Percentiles rank a stretch among this genome's conserved stretches.
These are phyloP conservation scores for Centaurea solstitialis DNA, from an alignment of 129 eudicot genomes.

Conservation along the genomic window DNA sequence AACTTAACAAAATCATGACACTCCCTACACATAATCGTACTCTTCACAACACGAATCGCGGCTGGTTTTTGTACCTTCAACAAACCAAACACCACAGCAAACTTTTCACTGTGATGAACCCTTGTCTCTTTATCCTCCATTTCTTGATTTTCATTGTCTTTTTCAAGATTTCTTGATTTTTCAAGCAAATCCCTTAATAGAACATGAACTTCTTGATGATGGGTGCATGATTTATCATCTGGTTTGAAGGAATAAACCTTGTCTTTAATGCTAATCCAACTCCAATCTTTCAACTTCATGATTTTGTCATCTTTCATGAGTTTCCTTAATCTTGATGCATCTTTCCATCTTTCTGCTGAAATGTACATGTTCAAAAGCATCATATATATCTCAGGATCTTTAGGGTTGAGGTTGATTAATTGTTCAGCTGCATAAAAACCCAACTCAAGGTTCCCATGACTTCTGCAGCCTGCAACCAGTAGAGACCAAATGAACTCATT, in stretches of 20 bases:
- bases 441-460: slow-evolving; percentile 68
- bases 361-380: slow-evolving; percentile 69
- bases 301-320: slow-evolving; percentile 68
- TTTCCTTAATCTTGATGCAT: slow-evolving; percentile 72
- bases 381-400: slow-evolving; percentile 55
- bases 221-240: slow-evolving; percentile 33
- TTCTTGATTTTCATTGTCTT: slow-evolving; percentile 28
- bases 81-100: slow-evolving; percentile 80
- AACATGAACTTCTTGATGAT: slow-evolving; percentile 34
- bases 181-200: slow-evolving; percentile 54
- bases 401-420: slow-evolving; percentile 62
- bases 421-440: slow-evolving; percentile 79
- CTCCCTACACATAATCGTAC: slow-evolving; percentile 73
- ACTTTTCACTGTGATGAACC: slow-evolving; percentile 76
- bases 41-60: slow-evolving; percentile 63
- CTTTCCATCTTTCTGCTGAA: slow-evolving; percentile 72
- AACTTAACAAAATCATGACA: slow-evolving; percentile 74
- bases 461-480: slow-evolving; percentile 82
- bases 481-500: slow-evolving; percentile 77
- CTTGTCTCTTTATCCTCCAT: slow-evolving; percentile 42
- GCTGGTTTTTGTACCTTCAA: slow-evolving; percentile 48
- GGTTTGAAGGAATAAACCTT: slow-evolving; percentile 65
- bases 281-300: slow-evolving; percentile 62
- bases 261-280: slow-evolving; percentile 76
- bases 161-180: slow-evolving; percentile 34